phyloP scores from a whole-genome alignment of 2,329 filamentous ascomycete species.

The Zalaria sp. region DNA sequence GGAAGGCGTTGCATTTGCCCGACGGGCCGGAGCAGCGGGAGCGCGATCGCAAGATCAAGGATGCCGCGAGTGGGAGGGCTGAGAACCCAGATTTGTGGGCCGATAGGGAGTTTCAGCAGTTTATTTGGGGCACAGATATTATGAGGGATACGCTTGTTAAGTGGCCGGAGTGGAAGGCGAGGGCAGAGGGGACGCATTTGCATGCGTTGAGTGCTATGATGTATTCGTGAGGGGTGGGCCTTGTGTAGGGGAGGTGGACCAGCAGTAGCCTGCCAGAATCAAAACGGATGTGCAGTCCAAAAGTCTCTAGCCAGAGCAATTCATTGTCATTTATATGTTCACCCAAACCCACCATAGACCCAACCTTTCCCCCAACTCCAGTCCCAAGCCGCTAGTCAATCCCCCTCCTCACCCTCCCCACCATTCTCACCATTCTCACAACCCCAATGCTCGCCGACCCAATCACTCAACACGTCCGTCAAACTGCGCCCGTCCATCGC shows the following conservation, averaged over 20 bases:
- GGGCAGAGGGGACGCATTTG: slow-evolving; percentile 6
- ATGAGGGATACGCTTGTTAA: slow-evolving; percentile 5
- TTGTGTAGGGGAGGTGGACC: too few species aligned
- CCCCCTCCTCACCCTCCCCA: too few species aligned
- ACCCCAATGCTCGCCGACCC: slow-evolving; percentile 44
- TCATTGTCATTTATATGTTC: too few species aligned
- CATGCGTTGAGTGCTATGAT: slow-evolving; percentile 3
- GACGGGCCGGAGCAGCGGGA: slow-evolving; percentile 8
- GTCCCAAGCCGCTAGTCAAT: too few species aligned
- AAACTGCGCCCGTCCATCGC: slow-evolving; percentile 41
- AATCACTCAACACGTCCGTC: slow-evolving; percentile 43
- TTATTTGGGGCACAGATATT: slow-evolving; percentile 7
- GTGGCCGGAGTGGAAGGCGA: slow-evolving; percentile 7
- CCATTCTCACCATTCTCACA: slow-evolving; percentile 7
- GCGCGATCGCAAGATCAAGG: slow-evolving; percentile 7
- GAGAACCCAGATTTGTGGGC: slow-evolving; percentile 8
- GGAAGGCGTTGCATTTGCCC: slow-evolving; percentile 17
- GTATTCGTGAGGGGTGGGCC: neutral
- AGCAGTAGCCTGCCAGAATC: too few species aligned
- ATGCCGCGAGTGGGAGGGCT: slow-evolving; percentile 3
- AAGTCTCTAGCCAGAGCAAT: too few species aligned
- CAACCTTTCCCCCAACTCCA: too few species aligned
- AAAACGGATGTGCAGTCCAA: too few species aligned
- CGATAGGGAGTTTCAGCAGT: slow-evolving; percentile 6
- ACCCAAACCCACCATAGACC: too few species aligned